Evolutionary conservation across 1,139 yeast species (phyloP).

Genomic region (Hansenula lynferdii): DNA sequence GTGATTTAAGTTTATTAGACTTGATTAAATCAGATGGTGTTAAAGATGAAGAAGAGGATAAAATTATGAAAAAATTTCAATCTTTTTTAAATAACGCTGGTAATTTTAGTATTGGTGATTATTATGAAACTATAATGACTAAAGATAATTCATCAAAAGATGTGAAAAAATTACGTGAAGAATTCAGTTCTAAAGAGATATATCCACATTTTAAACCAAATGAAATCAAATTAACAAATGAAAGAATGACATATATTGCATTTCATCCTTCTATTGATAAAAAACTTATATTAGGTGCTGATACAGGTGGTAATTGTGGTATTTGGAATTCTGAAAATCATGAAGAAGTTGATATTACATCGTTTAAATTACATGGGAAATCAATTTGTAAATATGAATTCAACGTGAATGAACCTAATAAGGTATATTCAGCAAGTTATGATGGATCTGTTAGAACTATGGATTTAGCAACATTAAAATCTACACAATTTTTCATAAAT

Average conservation of each 20-base stretch:
- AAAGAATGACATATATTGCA: constrained; percentile 66
- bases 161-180: constrained; percentile 43
- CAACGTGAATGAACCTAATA: constrained; percentile 43
- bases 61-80: constrained; percentile 36
- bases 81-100: constrained; percentile 36
- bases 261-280: constrained; percentile 71
- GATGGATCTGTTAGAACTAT: constrained; percentile 80
- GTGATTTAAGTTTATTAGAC: constrained; percentile 58
- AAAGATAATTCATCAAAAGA: constrained; percentile 31
- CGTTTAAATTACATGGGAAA: constrained; percentile 72
- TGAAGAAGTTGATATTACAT: constrained; percentile 46
- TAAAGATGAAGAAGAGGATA: constrained; percentile 28
- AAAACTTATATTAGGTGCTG: constrained; percentile 77
- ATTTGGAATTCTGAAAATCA: constrained; percentile 71
- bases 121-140: constrained; percentile 47
- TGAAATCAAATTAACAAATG: constrained; percentile 66
- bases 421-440: constrained; percentile 68
- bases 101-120: constrained; percentile 74
- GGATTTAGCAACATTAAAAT: constrained; percentile 57
- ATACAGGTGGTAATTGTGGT: constrained; percentile 78
- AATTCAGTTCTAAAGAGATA: constrained; percentile 44
- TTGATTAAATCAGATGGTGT: constrained; percentile 31
- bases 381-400: constrained; percentile 62
- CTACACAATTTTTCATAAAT: constrained; percentile 55
- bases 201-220: constrained; percentile 60